Conservation (phyloP, 2,329 filamentous ascomycete genomes). For the Calonectria henricotiae region DNA sequence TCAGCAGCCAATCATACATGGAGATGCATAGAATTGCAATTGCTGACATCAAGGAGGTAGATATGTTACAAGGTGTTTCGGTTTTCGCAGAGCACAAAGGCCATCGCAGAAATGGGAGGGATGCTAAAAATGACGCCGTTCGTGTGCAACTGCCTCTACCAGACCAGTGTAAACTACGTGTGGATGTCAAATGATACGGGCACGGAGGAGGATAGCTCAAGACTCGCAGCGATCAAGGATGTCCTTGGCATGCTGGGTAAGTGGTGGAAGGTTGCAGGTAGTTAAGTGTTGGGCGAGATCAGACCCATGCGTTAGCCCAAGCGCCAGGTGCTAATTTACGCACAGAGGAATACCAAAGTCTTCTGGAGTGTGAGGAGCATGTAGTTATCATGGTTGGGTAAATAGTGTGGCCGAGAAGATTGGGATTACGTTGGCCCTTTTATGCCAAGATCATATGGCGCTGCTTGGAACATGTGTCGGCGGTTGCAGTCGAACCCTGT, state of each 20-base stretch:
- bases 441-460: no score
- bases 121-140: conserved; percentile 20
- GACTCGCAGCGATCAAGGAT: not conserved
- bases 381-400: not conserved
- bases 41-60: not conserved
- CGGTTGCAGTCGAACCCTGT: no score
- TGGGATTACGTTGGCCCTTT: no score
- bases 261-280: conserved; percentile 20
- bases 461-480: no score
- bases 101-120: conserved; percentile 11
- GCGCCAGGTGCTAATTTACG: not conserved
- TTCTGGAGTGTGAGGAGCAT: not conserved
- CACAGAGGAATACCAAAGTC: conserved; percentile 1
- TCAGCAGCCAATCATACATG: not conserved
- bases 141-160: conserved; percentile 25
- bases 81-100: not conserved
- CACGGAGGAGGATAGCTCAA: not conserved
- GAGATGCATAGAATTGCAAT: conserved; percentile 5
- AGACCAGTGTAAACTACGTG: conserved; percentile 15
- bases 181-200: conserved; percentile 2
- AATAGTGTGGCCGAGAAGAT: not conserved
- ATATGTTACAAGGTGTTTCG: not conserved
- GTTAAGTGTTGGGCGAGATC: conserved; percentile 23
- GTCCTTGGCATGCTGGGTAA: conserved; percentile 9
- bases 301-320: not conserved